Evolutionary conservation across 1,284 basidiomycete genomes (phyloP), one percentile per base, ranked within the genome.

Genomic region (Veloporphyrellus conicus): DNA sequence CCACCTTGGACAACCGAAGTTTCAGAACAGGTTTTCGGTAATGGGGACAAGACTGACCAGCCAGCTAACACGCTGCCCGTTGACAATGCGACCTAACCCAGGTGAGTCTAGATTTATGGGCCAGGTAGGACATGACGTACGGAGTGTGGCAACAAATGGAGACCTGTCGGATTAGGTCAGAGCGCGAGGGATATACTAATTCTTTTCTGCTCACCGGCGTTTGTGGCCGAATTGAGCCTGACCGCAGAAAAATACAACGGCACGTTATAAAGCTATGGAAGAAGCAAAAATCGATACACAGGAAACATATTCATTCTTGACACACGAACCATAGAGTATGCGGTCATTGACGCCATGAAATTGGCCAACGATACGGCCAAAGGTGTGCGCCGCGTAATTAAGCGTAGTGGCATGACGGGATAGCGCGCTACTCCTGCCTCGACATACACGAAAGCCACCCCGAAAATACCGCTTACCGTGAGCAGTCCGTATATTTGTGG

Each of bases 231-330:
- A 57, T 81, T 75, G 48, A 91, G 71, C 53, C 80, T 79, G 37
- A 93, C 93, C n/a, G 90, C 84, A 49, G 87, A 85, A 60, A 91
- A 94, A 71, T 90, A 93, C 80, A 93, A 67, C 16, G 91, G 91
- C 25, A 90, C 75, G 59, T 90, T 90, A 68, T 93, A 94, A 29
- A 93, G 72, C 90, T 92, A 27, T 18, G 31, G 23, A 51, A 44
- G 52, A 47, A 44, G 51, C 34, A 45, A 39, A 18, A 3, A 22
- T 44, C 10, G 44, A 32, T 23, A 33, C 5, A 14, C 27, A 33
- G 20, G 29, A 29, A 14, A 23, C 18, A 12, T 12, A 33, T 22
- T 45, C 9, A 41, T 34, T 19, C 43, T 41, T 22, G 29, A 19
- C 12, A 38, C n/a, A 72, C 82, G 60, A 58, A 90, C 87, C 76